A percentile compares a stretch with the other conserved stretches of the same genome.
phyloP scores from a whole-genome alignment of 345 rosid genomes.

The Rhizophora apiculata region DNA sequence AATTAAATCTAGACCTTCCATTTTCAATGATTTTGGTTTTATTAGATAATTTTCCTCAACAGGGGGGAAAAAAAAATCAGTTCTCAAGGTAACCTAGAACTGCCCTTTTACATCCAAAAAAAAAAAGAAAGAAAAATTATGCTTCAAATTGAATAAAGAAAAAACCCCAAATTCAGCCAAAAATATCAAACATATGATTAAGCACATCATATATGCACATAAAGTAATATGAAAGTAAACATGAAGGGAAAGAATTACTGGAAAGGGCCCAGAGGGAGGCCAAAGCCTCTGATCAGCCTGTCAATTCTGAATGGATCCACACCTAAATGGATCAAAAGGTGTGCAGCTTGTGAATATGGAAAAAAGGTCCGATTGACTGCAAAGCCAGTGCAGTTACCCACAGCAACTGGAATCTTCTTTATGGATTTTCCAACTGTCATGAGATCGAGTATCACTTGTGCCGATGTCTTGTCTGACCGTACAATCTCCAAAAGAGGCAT shows the following conservation, averaged over 20 bases:
- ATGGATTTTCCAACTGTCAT: constrained; percentile 75
- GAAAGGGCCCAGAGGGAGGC: constrained; percentile 94
- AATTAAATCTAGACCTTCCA: too few species aligned
- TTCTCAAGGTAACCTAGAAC: too few species aligned
- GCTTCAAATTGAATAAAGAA: too few species aligned
- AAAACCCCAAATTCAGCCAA: neutral
- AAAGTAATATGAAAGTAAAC: neutral
- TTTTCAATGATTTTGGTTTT: too few species aligned
- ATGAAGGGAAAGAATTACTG: constrained; percentile 55
- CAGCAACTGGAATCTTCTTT: constrained; percentile 94
- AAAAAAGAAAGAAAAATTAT: too few species aligned
- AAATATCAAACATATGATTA: constrained; percentile 1
- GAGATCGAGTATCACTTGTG: constrained; percentile 89
- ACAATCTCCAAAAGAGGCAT: constrained; percentile 98
- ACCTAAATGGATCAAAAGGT: constrained; percentile 66
- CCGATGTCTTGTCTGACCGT: constrained; percentile 71
- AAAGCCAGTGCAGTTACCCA: constrained; percentile 92
- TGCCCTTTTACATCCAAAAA: too few species aligned
- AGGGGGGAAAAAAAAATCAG: too few species aligned
- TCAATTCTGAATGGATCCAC: constrained; percentile 92
- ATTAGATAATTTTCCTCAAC: too few species aligned
- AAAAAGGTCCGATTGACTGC: constrained; percentile 92
- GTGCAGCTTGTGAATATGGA: constrained; percentile 75
- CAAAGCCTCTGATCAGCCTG: constrained; percentile 65
- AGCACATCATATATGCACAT: neutral